Percentiles rank a stretch among this genome's conserved stretches.
Conservation (phyloP, 2,329 filamentous ascomycete species). For the Xylaria sp. region DNA sequence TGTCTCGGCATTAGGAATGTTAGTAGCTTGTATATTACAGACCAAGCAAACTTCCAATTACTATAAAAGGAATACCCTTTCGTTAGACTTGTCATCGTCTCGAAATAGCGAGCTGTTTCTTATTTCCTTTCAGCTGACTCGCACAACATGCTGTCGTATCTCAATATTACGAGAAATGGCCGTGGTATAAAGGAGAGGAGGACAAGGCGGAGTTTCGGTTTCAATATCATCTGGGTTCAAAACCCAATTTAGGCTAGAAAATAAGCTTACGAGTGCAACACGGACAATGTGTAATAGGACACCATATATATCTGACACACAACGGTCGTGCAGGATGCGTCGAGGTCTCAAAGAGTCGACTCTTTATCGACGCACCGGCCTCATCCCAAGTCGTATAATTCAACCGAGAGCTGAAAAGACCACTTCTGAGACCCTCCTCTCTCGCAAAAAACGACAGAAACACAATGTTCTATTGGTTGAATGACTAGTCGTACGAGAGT, state of each 20-base stretch:
- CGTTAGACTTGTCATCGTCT: background rate
- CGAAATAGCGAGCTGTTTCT: slow-evolving; percentile 12
- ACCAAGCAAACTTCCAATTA: background rate
- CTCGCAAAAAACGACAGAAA: background rate
- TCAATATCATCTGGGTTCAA: background rate
- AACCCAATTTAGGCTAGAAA: background rate
- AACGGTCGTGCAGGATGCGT: slow-evolving; percentile 43
- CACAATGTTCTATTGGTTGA: background rate
- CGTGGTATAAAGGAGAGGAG: background rate
- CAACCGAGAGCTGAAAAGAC: slow-evolving; percentile 25
- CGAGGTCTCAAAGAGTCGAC: slow-evolving; percentile 28
- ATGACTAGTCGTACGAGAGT: slow-evolving; percentile 21
- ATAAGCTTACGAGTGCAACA: slow-evolving; percentile 4
- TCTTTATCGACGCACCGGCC: slow-evolving; percentile 7
- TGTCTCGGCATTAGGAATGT: too few species aligned
- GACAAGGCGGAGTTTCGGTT: slow-evolving; percentile 1
- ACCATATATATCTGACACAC: slow-evolving; percentile 31
- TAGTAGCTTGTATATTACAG: slow-evolving; percentile 10
- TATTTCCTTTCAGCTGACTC: background rate
- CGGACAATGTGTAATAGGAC: background rate
- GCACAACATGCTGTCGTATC: slow-evolving; percentile 9
- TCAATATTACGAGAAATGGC: background rate
- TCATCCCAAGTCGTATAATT: slow-evolving; percentile 25
- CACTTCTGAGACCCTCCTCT: background rate
- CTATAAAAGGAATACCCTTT: background rate